These are phyloP conservation scores for Solanum habrochaites DNA, from an alignment of 257 asterid genomes.

Conservation along the genomic window DNA sequence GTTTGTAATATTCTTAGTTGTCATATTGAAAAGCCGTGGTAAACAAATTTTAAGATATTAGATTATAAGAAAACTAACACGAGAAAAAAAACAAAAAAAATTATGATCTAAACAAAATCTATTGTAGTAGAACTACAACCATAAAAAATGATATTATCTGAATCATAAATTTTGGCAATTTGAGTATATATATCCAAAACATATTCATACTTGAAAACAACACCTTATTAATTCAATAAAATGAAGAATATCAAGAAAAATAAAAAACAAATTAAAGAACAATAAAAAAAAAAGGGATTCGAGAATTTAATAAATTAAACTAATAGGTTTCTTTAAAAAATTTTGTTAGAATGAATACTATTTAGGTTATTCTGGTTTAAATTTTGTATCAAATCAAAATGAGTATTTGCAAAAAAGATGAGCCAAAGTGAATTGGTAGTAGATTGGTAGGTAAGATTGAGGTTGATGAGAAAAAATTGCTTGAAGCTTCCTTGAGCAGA, in stretches of 20 bases:
- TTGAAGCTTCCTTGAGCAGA: not conserved
- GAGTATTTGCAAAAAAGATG: not conserved
- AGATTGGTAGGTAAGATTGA: not conserved
- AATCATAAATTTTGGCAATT: not conserved
- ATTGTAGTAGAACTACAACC: too few species aligned
- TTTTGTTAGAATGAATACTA: too few species aligned
- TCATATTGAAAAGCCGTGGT: too few species aligned
- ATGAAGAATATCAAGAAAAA: not conserved
- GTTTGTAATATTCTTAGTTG: too few species aligned
- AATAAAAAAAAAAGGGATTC: too few species aligned
- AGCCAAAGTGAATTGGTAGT: not conserved
- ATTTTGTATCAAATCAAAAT: not conserved
- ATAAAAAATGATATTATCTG: not conserved
- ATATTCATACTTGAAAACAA: not conserved
- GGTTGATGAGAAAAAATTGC: not conserved
- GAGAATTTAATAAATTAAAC: too few species aligned
- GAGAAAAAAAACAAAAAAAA: not conserved
- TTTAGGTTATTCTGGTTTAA: too few species aligned
- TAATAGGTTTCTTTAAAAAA: too few species aligned
- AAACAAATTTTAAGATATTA: too few species aligned
- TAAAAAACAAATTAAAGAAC: not conserved
- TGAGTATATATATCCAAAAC: not conserved
- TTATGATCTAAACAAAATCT: too few species aligned
- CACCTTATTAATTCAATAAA: not conserved
- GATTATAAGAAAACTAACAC: too few species aligned